Evolutionary conservation across 192 early-diverging fungal species (phyloP), one percentile per base, ranked within the genome.

Genomic region (Paraglomus brasilianum): DNA sequence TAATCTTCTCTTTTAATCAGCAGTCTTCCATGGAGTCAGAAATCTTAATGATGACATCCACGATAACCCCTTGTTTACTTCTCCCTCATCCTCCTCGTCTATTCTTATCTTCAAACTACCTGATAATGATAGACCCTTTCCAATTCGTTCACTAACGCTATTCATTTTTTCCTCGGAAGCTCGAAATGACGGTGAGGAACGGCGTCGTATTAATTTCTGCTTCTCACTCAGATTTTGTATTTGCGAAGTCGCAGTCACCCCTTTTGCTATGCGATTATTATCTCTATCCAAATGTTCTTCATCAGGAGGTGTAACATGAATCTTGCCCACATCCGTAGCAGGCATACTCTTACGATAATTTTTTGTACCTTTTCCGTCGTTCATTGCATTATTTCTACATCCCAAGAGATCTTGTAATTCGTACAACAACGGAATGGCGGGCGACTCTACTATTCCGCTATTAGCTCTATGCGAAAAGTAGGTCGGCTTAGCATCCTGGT

Each of bases 351-450:
- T 69, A 8, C 52, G 49, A 13, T 69, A 15, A 19, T 69, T n/a
- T 24, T 55, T 69, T 40, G 44, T 13, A 39, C 21, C 15, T 55
- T 55, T 69, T 8, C n/a, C 50, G n/a, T 69, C 19, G 10, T 40
- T 38, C 15, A 41, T 24, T 30, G 30, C 30, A 30, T 30, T 3
- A 30, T 30, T 30, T 30, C 3, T 30, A 30, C 3, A 30, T 1
- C 61, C 61, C 43, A 69, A 55, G 43, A 55, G 56, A 15, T 69
- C 52, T 44, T 69, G 49, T 44, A 69, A 53, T 30, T 69, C 66
- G 36, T 69, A 43, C 56, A 69, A 69, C 22, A 69, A 53, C 5
- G 19, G 24, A 15, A 69, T 56, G 9, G 51, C 45, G 30, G 66
- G 52, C n/a, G 66, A 69, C 22, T 51, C 38, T 56, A 40, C 13